A percentile compares a stretch with the other conserved stretches of the same genome.
phyloP scores from a whole-genome alignment of 345 rosid genomes.

The Citrus medica region DNA sequence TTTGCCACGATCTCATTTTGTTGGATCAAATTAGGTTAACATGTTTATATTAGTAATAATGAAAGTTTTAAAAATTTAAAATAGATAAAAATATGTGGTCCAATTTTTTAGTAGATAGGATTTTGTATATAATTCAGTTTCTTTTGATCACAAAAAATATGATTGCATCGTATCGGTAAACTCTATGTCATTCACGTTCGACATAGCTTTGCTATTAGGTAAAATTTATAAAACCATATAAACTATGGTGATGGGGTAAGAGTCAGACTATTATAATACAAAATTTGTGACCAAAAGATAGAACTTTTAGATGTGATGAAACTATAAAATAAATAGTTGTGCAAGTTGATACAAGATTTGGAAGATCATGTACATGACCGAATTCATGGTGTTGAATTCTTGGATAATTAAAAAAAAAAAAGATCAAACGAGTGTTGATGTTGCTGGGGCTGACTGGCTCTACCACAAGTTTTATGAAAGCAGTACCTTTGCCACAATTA shows the following conservation, averaged over 20 bases:
- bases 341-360: background rate
- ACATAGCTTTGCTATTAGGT: background rate
- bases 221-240: background rate
- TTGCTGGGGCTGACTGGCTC: background rate
- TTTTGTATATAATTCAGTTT: background rate
- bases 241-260: background rate
- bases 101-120: background rate
- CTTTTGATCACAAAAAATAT: background rate
- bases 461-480: conserved; percentile 18
- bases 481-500: conserved; percentile 23
- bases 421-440: background rate
- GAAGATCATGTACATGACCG: background rate
- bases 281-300: background rate
- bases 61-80: background rate
- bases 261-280: background rate
- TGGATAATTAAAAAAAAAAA: background rate
- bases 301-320: background rate
- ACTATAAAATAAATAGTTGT: background rate
- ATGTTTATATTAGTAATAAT: background rate
- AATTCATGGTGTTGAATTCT: background rate
- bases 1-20: background rate
- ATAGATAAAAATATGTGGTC: background rate
- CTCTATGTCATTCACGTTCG: background rate
- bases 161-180: background rate
- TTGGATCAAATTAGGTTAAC: background rate